phyloP scores from a whole-genome alignment of 495 filamentous ascomycete species.

The Chaetomium fimeti region DNA sequence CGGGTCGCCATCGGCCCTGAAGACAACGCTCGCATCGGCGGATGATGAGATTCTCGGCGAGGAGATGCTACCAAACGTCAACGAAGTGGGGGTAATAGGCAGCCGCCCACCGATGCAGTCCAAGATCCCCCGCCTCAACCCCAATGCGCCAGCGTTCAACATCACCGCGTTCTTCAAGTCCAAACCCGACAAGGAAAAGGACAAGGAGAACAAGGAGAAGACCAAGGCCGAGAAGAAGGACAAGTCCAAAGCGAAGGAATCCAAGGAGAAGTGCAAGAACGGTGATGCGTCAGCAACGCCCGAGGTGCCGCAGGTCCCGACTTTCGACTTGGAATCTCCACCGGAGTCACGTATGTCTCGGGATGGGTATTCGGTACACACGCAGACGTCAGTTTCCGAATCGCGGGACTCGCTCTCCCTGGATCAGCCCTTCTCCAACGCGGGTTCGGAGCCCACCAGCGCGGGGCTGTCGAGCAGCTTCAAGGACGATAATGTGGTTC shows the following conservation, averaged over 20 bases:
- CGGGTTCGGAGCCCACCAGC: slow-evolving; percentile 59
- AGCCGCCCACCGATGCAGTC: slow-evolving; percentile 48
- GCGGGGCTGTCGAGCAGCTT: slow-evolving; percentile 39
- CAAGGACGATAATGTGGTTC: slow-evolving; percentile 57
- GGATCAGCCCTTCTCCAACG: slow-evolving; percentile 64
- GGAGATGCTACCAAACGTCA: slow-evolving; percentile 43
- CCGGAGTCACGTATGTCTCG: slow-evolving; percentile 62
- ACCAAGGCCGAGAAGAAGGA: slow-evolving; percentile 30
- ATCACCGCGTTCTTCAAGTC: slow-evolving; percentile 48
- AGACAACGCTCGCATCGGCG: slow-evolving; percentile 51
- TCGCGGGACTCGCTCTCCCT: slow-evolving; percentile 67
- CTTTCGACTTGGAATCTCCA: slow-evolving; percentile 51
- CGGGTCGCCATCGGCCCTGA: slow-evolving; percentile 49
- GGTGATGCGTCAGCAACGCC: slow-evolving; percentile 23
- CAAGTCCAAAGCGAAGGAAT: slow-evolving; percentile 35
- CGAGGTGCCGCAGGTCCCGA: slow-evolving; percentile 20
- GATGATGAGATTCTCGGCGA: slow-evolving; percentile 53
- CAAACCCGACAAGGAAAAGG: slow-evolving; percentile 43
- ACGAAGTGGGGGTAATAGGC: slow-evolving; percentile 52
- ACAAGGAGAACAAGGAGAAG: slow-evolving; percentile 34
- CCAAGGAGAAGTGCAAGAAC: slow-evolving; percentile 9
- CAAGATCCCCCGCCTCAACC: slow-evolving; percentile 51
- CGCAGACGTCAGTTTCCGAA: slow-evolving; percentile 63
- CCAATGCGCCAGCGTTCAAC: slow-evolving; percentile 50
- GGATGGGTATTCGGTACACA: slow-evolving; percentile 51